phyloP scores from a whole-genome alignment of 106 monocot species.

The Platanthera guangdongensis region DNA sequence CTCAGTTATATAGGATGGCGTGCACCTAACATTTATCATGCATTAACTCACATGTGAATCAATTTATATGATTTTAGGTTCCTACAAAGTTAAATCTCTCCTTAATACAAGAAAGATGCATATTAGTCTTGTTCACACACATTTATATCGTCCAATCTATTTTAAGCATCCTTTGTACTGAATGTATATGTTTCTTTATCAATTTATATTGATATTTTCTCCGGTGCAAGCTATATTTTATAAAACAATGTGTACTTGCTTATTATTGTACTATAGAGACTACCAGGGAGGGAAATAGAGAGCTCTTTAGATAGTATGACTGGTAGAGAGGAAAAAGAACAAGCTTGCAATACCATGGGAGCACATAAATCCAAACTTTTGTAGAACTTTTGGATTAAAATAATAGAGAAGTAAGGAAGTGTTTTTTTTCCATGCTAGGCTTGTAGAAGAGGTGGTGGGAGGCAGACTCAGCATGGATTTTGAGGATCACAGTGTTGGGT shows the following conservation, averaged over 20 bases:
- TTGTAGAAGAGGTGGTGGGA: too few species aligned
- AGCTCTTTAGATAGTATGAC: neutral
- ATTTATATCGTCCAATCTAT: neutral
- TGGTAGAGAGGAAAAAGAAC: neutral
- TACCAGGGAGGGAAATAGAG: neutral
- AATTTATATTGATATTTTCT: neutral
- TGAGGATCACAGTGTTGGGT: too few species aligned
- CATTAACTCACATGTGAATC: neutral
- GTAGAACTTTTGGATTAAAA: neutral
- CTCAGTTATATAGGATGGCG: too few species aligned
- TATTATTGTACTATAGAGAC: neutral
- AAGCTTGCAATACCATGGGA: neutral
- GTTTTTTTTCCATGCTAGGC: too few species aligned
- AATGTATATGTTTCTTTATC: neutral
- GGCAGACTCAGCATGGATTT: too few species aligned
- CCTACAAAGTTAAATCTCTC: neutral
- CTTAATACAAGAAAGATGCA: neutral
- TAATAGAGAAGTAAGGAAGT: neutral
- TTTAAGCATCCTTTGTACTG: neutral
- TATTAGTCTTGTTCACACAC: neutral
- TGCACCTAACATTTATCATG: neutral
- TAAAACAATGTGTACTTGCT: too few species aligned
- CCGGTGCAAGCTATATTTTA: neutral
- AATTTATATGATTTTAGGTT: neutral
- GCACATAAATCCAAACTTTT: neutral